A percentile compares a stretch with the other conserved stretches of the same genome.
Conservation (phyloP, 805 yeast species). For the Pichia kluyveri region DNA sequence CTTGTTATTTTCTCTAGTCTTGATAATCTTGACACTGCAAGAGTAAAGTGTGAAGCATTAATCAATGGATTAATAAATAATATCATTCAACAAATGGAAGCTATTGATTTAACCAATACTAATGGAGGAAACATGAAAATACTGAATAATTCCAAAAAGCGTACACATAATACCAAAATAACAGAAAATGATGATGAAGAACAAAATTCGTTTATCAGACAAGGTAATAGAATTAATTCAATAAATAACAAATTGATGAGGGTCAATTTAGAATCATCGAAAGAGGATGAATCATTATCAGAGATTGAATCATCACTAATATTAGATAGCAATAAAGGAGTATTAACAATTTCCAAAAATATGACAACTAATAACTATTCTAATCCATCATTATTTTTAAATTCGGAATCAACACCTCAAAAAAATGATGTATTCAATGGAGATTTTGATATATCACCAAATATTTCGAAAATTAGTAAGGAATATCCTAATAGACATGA, state of each 20-base stretch:
- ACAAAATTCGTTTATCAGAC: constrained; percentile 3
- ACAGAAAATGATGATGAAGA: not conserved
- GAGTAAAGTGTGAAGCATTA: constrained; percentile 2
- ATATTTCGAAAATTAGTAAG: not conserved
- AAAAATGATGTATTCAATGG: not conserved
- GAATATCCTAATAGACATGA: not conserved
- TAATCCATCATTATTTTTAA: not conserved
- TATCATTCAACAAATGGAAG: not conserved
- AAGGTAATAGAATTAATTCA: constrained; percentile 10
- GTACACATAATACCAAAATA: not conserved
- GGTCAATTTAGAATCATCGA: constrained; percentile 6
- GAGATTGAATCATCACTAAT: constrained; percentile 8
- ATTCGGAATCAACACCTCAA: constrained; percentile 7
- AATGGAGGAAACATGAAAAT: not conserved
- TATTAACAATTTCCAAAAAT: not conserved
- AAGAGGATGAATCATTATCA: constrained; percentile 1
- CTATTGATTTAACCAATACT: not conserved
- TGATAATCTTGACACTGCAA: constrained; percentile 5
- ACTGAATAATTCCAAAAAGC: not conserved
- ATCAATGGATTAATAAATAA: constrained; percentile 3
- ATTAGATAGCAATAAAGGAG: constrained; percentile 1
- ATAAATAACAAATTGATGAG: constrained; percentile 11
- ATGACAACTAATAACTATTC: not conserved
- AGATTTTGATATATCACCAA: not conserved
- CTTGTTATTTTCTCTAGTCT: constrained; percentile 1